A percentile compares a stretch with the other conserved stretches of the same genome.
Evolutionary conservation across 805 yeast genomes (phyloP).

Genomic region (Candida ulmi): DNA sequence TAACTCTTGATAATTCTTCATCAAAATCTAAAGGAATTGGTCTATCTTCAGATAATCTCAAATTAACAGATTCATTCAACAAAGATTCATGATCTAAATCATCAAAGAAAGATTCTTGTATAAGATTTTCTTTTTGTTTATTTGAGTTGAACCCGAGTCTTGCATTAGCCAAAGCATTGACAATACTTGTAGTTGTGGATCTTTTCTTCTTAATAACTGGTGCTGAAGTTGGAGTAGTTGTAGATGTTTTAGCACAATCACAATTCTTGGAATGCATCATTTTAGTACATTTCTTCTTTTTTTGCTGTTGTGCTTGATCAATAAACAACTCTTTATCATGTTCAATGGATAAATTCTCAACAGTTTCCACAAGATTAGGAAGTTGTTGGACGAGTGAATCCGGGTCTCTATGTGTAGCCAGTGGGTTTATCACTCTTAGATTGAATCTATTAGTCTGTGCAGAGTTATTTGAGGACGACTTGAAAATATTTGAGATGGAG

Average conservation of each 20-base stretch:
- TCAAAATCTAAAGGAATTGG: constrained; percentile 12
- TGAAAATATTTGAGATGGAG: constrained; percentile 20
- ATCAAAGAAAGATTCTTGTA: not conserved
- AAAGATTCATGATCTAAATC: not conserved
- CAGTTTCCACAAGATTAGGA: constrained; percentile 14
- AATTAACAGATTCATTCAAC: not conserved
- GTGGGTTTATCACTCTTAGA: constrained; percentile 29
- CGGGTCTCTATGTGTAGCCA: constrained; percentile 22
- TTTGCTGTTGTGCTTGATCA: constrained; percentile 1
- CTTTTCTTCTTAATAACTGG: constrained; percentile 10
- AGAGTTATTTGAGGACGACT: constrained; percentile 7
- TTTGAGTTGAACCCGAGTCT: constrained; percentile 16
- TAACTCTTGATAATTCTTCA: constrained; percentile 19
- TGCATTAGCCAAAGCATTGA: constrained; percentile 19
- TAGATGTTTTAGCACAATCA: constrained; percentile 3
- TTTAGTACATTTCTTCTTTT: constrained; percentile 5
- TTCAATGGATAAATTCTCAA: constrained; percentile 12
- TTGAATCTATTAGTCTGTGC: constrained; percentile 22
- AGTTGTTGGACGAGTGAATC: constrained; percentile 5
- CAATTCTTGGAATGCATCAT: constrained; percentile 12
- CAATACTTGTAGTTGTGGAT: constrained; percentile 15
- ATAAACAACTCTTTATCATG: not conserved
- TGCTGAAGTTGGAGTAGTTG: not conserved
- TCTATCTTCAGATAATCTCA: constrained; percentile 1
- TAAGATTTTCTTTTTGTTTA: not conserved